Evolutionary conservation across 441 rosid genomes (phyloP).

Genomic region (Omphalea diandra): DNA sequence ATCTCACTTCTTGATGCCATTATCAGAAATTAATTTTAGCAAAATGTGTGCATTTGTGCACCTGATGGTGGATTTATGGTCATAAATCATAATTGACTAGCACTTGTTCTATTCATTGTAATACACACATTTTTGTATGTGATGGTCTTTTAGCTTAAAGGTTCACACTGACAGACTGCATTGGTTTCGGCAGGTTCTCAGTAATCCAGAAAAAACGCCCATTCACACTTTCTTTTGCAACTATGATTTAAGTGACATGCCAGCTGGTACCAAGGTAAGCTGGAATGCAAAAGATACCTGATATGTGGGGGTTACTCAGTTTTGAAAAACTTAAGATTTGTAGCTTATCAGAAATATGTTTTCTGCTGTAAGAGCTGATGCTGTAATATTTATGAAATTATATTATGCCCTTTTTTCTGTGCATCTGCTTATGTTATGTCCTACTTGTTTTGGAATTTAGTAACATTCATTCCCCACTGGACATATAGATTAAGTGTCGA

Average conservation of each 20-base stretch:
- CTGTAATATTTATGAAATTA: neutral
- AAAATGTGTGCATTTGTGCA: neutral
- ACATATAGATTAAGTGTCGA: neutral
- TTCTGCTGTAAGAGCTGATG: neutral
- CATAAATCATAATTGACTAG: neutral
- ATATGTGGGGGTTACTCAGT: neutral
- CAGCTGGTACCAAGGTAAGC: constrained; percentile 59
- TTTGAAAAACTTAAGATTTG: neutral
- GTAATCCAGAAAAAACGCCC: constrained; percentile 71
- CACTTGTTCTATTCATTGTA: neutral
- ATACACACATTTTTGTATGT: neutral
- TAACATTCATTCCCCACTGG: neutral
- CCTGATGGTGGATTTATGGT: neutral
- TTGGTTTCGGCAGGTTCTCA: constrained; percentile 49
- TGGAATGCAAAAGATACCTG: neutral
- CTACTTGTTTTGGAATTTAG: neutral
- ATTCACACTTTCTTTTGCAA: constrained; percentile 56
- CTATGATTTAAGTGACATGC: constrained; percentile 66
- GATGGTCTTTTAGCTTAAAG: neutral
- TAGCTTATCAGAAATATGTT: neutral
- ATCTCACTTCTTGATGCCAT: neutral
- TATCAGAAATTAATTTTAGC: neutral
- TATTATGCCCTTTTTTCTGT: neutral
- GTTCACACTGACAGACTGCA: constrained; percentile 20
- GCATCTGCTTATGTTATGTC: neutral